Conservation (phyloP, 2,329 filamentous ascomycete genomes). For the Claviceps quebecensis region DNA sequence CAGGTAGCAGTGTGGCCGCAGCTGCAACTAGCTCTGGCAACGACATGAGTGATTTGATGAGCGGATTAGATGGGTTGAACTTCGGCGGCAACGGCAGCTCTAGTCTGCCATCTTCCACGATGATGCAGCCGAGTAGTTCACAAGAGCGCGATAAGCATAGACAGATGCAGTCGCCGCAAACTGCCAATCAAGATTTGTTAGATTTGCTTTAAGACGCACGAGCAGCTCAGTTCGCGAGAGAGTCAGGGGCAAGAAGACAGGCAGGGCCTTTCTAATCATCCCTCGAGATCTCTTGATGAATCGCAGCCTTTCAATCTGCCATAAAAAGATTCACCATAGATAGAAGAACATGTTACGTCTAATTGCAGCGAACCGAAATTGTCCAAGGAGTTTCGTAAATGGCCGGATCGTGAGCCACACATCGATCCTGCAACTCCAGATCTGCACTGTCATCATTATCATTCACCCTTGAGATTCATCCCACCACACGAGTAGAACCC, state of each 20-base stretch:
- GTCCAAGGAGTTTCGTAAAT: not conserved
- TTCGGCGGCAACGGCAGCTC: constrained; percentile 40
- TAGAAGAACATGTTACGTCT: not conserved
- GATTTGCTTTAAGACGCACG: constrained; percentile 24
- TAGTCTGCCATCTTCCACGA: constrained; percentile 50
- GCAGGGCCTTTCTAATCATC: not conserved
- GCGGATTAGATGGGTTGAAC: constrained; percentile 73
- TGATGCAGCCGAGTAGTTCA: constrained; percentile 37
- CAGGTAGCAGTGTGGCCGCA: constrained; percentile 23
- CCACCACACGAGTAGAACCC: not conserved
- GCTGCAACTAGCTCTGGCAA: constrained; percentile 26
- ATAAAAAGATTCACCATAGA: not conserved
- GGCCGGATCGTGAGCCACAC: not conserved
- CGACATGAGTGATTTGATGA: constrained; percentile 78
- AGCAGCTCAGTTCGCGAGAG: not conserved
- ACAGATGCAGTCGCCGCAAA: constrained; percentile 31
- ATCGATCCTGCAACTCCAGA: not conserved
- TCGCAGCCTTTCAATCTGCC: not conserved
- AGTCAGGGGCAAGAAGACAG: not conserved
- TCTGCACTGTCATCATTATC: not conserved
- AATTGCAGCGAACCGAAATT: not conserved
- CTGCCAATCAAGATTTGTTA: constrained; percentile 47
- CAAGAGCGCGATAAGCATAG: constrained; percentile 13
- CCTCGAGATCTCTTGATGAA: constrained; percentile 1
- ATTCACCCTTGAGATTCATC: not conserved